Evolutionary conservation across 257 asterid genomes (phyloP).

Genomic region (Solanum pimpinellifolium): DNA sequence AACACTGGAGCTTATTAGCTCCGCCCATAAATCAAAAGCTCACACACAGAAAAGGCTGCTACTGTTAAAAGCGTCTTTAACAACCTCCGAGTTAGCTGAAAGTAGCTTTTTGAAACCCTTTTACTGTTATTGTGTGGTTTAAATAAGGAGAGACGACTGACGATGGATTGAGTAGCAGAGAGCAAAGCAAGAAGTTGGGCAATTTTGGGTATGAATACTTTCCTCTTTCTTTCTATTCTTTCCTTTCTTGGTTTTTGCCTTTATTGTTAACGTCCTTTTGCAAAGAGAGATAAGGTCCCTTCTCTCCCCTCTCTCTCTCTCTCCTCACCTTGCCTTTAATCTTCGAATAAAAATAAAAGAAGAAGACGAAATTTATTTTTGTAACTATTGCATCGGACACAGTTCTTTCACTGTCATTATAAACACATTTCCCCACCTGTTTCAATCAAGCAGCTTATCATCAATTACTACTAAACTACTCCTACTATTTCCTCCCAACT

Average conservation of each 20-base stretch:
- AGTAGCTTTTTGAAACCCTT: background rate
- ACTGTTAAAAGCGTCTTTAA: background rate
- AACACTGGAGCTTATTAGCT: background rate
- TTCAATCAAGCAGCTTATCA: constrained; percentile 1
- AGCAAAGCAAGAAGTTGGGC: background rate
- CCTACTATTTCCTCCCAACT: background rate
- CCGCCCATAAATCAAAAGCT: background rate
- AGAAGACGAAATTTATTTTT: background rate
- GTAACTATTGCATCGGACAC: background rate
- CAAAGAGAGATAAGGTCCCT: background rate
- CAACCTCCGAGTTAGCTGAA: background rate
- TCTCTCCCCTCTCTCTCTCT: background rate
- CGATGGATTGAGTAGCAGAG: background rate
- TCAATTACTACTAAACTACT: background rate
- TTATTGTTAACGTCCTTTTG: background rate
- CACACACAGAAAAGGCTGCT: background rate
- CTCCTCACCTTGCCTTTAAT: background rate
- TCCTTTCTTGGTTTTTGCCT: background rate
- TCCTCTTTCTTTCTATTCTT: background rate
- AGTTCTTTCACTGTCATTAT: background rate
- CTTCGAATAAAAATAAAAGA: background rate
- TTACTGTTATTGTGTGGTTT: background rate
- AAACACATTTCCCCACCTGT: background rate
- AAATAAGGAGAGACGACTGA: background rate
- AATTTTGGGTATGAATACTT: background rate